A percentile compares a stretch with the other conserved stretches of the same genome.
These are phyloP conservation scores for Naegleria gruberi DNA, from an alignment of 208 protist genomes.

Conservation along the genomic window DNA sequence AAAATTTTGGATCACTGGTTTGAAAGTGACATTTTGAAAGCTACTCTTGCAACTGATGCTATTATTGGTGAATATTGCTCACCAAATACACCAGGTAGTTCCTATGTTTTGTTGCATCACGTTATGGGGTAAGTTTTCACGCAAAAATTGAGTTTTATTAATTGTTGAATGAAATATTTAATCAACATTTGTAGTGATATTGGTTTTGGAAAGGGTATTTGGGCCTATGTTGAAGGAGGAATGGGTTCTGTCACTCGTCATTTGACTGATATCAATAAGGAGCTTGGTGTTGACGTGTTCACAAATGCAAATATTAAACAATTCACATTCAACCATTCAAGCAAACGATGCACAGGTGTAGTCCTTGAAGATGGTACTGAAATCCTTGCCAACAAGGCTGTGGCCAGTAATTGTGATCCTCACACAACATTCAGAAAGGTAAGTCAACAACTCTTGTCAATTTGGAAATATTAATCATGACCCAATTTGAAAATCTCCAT, in stretches of 20 bases:
- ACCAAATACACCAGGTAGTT: slow-evolving; percentile 35
- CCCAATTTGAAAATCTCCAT: no score
- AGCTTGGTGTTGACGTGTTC: not conserved
- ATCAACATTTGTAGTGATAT: not conserved
- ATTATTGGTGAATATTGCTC: slow-evolving; percentile 46
- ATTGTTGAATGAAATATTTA: no score
- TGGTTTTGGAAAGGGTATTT: slow-evolving; percentile 25
- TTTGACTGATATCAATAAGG: not conserved
- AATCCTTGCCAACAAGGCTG: not conserved
- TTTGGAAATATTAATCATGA: no score
- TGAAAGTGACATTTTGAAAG: slow-evolving; percentile 40
- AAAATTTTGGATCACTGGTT: slow-evolving; percentile 42
- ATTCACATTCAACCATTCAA: not conserved
- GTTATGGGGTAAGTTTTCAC: slow-evolving; percentile 38
- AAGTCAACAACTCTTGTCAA: no score
- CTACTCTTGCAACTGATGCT: slow-evolving; percentile 49
- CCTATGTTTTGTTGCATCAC: slow-evolving; percentile 53
- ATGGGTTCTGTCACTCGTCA: slow-evolving; percentile 21
- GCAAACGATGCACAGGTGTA: not conserved
- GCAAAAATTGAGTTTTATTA: no score
- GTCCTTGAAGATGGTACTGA: not conserved
- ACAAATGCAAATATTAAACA: not conserved
- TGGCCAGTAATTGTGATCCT: not conserved
- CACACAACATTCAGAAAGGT: slow-evolving; percentile 15
- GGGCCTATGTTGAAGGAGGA: slow-evolving; percentile 39